Base-by-base conservation (phyloP, 306 rosid species). In the Alnus rubra region DNA sequence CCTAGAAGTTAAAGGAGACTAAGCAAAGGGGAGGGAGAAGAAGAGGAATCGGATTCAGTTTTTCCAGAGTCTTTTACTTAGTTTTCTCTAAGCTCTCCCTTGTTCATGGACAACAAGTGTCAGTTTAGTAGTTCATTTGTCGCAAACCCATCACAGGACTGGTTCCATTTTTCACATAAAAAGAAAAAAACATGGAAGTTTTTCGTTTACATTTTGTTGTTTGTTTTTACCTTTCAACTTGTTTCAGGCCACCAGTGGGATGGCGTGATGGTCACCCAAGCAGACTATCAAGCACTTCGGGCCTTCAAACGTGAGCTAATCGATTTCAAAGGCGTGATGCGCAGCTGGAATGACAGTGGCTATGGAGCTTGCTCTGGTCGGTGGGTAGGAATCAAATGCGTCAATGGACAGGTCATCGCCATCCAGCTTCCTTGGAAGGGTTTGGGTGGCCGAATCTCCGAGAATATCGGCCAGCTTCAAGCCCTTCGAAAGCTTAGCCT, bases 361-460 rank as follows among this genome's bases (percentile, higher is more conserved):
- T 1, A 75, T 51, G 97, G 94, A 77, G 93, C 91, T 67, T 95
- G 99, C 81, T 93, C 97, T 4, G 99, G 98, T 45, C 78, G 87
- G 7, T 95, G 99, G 99, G 88, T 74, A 30, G 99, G 99, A 56
- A 93, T 95, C 84, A 95, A 95, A 78, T 95, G 99, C 76, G 88
- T 87, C 48, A 90, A 88, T 4, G 99, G 99, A 3, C 93, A 93
- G 33, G 99, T 95, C 44, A 87, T 95, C 67, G 97, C 91, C 6
- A 89, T 95, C 69, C 99, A 95, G 81, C 93, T 95, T 83, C 99
- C 99, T 42, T 95, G 98, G 98, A 93, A 78, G 81, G 92, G 92
- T 18, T 87, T 95, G 3, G 93, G 94, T 1, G 99, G 99, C 0
- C n/a, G 80, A 55, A 93, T 95, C 81, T 91, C 98, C 0, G 91